Evolutionary conservation across 352 stramenopile genomes (phyloP).

Genomic region (Elongisporangium undulatum): DNA sequence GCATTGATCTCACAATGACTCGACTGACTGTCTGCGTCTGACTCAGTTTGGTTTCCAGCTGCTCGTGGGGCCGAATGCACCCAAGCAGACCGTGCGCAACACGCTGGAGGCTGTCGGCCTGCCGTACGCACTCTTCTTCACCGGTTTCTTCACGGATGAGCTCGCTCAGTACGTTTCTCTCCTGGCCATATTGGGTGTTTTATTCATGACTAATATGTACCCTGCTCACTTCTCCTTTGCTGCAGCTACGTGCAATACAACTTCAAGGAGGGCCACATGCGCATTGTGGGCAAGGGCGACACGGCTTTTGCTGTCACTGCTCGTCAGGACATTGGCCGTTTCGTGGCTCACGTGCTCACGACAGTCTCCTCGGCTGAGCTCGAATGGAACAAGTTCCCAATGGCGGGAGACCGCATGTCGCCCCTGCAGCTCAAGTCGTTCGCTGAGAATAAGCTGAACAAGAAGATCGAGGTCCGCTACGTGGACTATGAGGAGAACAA

Average conservation of each 20-base stretch:
- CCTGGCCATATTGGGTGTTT: too few relatives aligned
- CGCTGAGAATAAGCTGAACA: conserved; percentile 21
- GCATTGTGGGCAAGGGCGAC: conserved; percentile 13
- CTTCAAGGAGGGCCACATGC: conserved; percentile 14
- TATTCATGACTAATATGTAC: not conserved
- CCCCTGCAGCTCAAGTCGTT: conserved; percentile 14
- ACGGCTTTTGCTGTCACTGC: conserved; percentile 9
- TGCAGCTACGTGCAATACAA: conserved; percentile 11
- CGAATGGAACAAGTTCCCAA: conserved; percentile 10
- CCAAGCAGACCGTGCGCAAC: conserved; percentile 14
- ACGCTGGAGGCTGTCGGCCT: conserved; percentile 9
- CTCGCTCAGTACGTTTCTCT: not conserved
- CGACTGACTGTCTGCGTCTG: too few relatives aligned
- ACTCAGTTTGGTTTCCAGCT: conserved; percentile 9
- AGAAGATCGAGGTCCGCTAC: conserved; percentile 17
- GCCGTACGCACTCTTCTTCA: conserved; percentile 17
- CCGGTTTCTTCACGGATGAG: conserved; percentile 14
- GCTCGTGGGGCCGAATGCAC: conserved; percentile 11
- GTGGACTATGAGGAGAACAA: conserved; percentile 22
- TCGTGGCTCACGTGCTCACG: conserved; percentile 18
- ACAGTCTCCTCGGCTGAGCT: conserved; percentile 12
- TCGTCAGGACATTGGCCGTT: conserved; percentile 6
- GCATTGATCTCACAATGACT: too few relatives aligned
- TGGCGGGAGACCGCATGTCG: conserved; percentile 18
- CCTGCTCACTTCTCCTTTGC: too few relatives aligned